Evolutionary conservation across 495 filamentous ascomycete genomes (phyloP).

Genomic region (Neurospora tetraspora): DNA sequence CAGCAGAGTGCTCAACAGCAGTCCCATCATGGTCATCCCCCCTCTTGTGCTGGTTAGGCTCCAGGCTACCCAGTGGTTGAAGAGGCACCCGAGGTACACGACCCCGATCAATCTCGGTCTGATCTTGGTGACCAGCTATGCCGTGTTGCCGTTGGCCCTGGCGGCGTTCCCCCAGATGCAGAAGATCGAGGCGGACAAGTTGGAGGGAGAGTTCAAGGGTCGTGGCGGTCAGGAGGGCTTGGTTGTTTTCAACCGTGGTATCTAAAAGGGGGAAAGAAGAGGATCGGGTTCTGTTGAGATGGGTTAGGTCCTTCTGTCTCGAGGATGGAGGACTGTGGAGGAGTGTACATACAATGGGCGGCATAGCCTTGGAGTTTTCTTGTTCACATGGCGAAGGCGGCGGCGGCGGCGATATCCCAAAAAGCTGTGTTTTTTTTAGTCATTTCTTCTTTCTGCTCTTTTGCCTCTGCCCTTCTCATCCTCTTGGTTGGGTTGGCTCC

Average conservation of each 20-base stretch:
- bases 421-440: background rate
- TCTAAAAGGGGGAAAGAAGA: conserved; percentile 35
- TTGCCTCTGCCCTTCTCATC: background rate
- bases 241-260: conserved; percentile 89
- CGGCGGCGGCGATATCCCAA: background rate
- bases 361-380: conserved; percentile 8
- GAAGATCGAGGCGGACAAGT: conserved; percentile 53
- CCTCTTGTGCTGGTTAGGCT: conserved; percentile 73
- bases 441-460: background rate
- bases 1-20: conserved; percentile 81
- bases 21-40: conserved; percentile 93
- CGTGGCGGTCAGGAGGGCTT: conserved; percentile 61
- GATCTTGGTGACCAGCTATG: conserved; percentile 69
- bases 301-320: background rate
- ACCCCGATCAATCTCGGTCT: conserved; percentile 75
- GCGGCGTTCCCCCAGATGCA: conserved; percentile 90
- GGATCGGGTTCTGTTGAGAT: background rate
- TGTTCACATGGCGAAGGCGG: background rate
- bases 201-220: conserved; percentile 78
- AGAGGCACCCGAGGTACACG: conserved; percentile 53
- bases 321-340: background rate
- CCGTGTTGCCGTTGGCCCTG: conserved; percentile 76
- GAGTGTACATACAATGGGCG: background rate
- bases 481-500: background rate
- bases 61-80: conserved; percentile 67